Conservation (phyloP, 352 stramenopile genomes). For the Elongisporangium undulatum region DNA sequence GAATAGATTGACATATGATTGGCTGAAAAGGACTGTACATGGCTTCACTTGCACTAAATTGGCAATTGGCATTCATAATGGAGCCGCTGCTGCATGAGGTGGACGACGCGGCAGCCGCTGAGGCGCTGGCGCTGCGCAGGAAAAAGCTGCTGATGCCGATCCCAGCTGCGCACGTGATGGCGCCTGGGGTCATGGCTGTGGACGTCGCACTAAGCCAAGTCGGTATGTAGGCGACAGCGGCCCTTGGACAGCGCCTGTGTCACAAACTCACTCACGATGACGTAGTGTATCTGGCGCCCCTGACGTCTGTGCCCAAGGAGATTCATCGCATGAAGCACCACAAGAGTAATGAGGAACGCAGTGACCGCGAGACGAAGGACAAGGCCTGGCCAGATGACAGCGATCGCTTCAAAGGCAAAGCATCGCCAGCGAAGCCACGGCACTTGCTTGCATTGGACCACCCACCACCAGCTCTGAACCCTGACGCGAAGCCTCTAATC, state of each 20-base stretch:
- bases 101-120: not conserved
- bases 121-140: not conserved
- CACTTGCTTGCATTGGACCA: conserved; percentile 11
- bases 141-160: conserved; percentile 14
- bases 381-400: conserved; percentile 1
- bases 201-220: conserved; percentile 24
- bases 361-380: not conserved
- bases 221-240: conserved; percentile 17
- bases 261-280: not conserved
- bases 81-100: not conserved
- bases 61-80: too few relatives aligned
- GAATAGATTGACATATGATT: not conserved
- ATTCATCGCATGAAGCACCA: conserved; percentile 33
- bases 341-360: conserved; percentile 9
- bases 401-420: not conserved
- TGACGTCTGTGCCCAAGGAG: conserved; percentile 34
- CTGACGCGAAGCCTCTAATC: conserved; percentile 2
- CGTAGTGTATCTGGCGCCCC: conserved; percentile 32
- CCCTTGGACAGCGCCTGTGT: not conserved
- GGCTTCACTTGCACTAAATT: too few relatives aligned
- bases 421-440: conserved; percentile 3
- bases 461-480: conserved; percentile 9
- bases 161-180: conserved; percentile 13
- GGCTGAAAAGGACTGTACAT: not conserved
- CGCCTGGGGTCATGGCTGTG: conserved; percentile 16